A percentile compares a stretch with the other conserved stretches of the same genome.
Evolutionary conservation across 1,139 yeast genomes (phyloP).

Genomic region (Yamadazyma dushanensis): DNA sequence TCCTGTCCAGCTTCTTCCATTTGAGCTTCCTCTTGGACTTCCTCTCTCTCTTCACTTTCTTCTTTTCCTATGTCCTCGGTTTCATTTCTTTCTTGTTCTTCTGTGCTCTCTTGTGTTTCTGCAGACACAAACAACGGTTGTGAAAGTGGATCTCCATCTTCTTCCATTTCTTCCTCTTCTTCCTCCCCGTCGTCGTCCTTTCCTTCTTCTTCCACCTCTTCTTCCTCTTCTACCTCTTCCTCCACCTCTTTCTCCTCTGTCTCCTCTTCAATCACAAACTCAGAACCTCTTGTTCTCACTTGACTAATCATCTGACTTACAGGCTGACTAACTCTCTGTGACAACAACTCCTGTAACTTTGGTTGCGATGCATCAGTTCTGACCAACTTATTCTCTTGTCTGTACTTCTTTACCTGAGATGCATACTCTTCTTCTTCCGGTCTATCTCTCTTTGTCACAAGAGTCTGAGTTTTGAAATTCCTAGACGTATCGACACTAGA

Average conservation of each 20-base stretch:
- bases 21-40: slow-evolving; percentile 4
- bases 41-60: slow-evolving; percentile 2
- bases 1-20: slow-evolving; percentile 10
- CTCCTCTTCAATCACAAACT: slow-evolving; percentile 3
- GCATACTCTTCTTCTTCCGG: slow-evolving; percentile 18
- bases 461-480: slow-evolving; percentile 65
- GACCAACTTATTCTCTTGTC: slow-evolving; percentile 66
- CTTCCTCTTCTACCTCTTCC: slow-evolving; percentile 6
- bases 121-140: too few relatives aligned
- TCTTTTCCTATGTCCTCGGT: slow-evolving; percentile 10
- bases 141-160: too few relatives aligned
- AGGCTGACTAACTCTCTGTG: slow-evolving; percentile 1
- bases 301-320: slow-evolving; percentile 1
- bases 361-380: slow-evolving; percentile 62
- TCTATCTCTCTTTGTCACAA: slow-evolving; percentile 21
- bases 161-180: slow-evolving; percentile 8
- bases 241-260: slow-evolving; percentile 4
- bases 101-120: slow-evolving; percentile 7
- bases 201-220: slow-evolving; percentile 1
- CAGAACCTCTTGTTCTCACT: slow-evolving; percentile 6
- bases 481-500: slow-evolving; percentile 68
- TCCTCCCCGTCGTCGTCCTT: slow-evolving; percentile 5
- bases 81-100: slow-evolving; percentile 3
- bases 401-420: slow-evolving; percentile 25
- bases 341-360: slow-evolving; percentile 18